Base-by-base conservation (phyloP, 768 basidiomycete genomes). In the Suillus placidus region DNA sequence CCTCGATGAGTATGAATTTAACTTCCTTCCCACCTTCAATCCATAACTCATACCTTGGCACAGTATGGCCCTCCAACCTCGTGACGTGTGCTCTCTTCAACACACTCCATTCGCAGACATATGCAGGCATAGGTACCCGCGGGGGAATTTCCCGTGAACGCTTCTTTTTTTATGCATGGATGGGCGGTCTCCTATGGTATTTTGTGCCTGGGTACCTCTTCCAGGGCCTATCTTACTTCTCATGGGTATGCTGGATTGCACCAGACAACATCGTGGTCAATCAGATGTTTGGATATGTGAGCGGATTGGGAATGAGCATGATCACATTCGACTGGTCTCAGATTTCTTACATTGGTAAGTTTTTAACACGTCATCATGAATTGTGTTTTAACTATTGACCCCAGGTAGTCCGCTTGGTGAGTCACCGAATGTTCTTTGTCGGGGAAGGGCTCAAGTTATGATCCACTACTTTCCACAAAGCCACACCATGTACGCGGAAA, bases 301-400 rank as follows among this genome's bases (percentile, higher is more conserved):
- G 60, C 26, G 81, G 82, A 16, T 72, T 89, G 71, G 87, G 88
- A 34, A 91, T 93, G 89, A 87, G 88, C 68, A 72, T 92, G 66
- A 74, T 93, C 71, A 91, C 91, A 38, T 92, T 94, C 73, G 92
- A 94, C 69, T 94, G 92, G 93, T 80, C 88, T 3, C 88, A 91
- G 74, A 86, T 90, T 66, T 66, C 77, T 10, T 80, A 73, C 64
- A 73, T 77, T 8, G 72, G 76, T 58, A 62, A 61, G 60, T 34
- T 16, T 18, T 9, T 10, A 13, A 18, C 6, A 9, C 32, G 0
- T 62, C 14, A 23, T 61, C 37, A 65, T 20, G 1, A 8, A n/a
- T n/a, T 18, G 18, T 60, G 4, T 20, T 45, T 57, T 9, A 6
- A 67, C 26, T 37, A 63, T 18, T 40, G 6, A 18, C 9, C 40